Evolutionary conservation across 2,329 filamentous ascomycete species (phyloP), one percentile per base, ranked within the genome.

Genomic region (Diatrype stigma): DNA sequence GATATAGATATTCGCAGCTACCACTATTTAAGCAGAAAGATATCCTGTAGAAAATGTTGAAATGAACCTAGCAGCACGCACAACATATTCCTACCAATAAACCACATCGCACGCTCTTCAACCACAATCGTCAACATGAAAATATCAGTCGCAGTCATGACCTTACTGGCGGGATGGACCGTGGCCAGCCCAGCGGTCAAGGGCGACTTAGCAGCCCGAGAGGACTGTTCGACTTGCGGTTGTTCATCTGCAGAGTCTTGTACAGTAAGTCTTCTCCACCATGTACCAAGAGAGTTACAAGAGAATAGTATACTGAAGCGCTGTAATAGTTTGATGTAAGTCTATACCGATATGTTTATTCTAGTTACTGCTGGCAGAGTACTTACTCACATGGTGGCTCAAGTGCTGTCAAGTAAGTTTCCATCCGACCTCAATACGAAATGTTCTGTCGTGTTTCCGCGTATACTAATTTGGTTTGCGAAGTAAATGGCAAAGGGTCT

Each of bases 161-260:
- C 53, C 38, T n/a, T 55, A 10, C 48, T 55, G 42, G 48, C 51
- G 45, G 46, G 53, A 14, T 37, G 45, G 19, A 48, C 48, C 42
- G 26, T 52, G 34, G 53, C 53, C 11, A 51, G 45, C 34, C 51
- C 51, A 35, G 47, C 51, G n/a, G n/a, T n/a, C n/a, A 40, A 32
- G 12, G 19, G 12, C 28, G 17, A 52, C 50, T 35, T 55, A 30
- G 53, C 48, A 28, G 50, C 53, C n/a, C 53, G 50, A 8, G 47
- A 35, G 6, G 50, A 55, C 34, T 55, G 53, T n/a, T 45, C 30
- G 16, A 47, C 46, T 2, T 55, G 53, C 22, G 22, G 50, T 21
- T 55, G 53, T 28, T 55, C 53, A 11, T 55, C 53, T 46, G 50
- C 47, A 22, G 53, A 55, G 17, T 52, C 50, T 49, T 55, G 53